Percentiles rank a stretch among this genome's conserved stretches.
These are phyloP conservation scores for Aspergillus sclerotioniger DNA, from an alignment of 495 filamentous ascomycete genomes.

Conservation along the genomic window DNA sequence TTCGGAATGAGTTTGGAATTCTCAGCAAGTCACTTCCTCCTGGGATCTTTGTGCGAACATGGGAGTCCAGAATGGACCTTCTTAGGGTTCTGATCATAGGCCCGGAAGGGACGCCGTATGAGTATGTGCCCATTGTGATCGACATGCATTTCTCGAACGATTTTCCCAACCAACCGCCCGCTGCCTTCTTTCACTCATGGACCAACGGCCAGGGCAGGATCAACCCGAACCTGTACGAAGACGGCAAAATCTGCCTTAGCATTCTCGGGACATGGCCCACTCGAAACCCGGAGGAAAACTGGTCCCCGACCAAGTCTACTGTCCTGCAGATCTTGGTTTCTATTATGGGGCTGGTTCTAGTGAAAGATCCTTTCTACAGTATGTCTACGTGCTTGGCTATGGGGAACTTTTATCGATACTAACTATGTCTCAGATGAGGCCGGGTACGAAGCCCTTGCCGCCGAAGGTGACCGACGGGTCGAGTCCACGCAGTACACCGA, in stretches of 20 bases:
- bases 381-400: conserved; percentile 24
- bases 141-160: conserved; percentile 48
- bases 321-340: conserved; percentile 60
- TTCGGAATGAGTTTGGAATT: conserved; percentile 57
- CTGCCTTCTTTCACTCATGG: conserved; percentile 59
- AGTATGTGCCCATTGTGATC: conserved; percentile 59
- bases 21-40: conserved; percentile 52
- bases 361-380: conserved; percentile 62
- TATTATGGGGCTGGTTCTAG: conserved; percentile 58
- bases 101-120: conserved; percentile 59
- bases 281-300: conserved; percentile 49
- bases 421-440: conserved; percentile 50
- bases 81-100: conserved; percentile 59
- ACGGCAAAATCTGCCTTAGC: conserved; percentile 60
- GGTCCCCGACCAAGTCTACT: conserved; percentile 50
- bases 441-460: conserved; percentile 50
- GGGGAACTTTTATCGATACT: not conserved
- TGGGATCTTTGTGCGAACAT: conserved; percentile 57
- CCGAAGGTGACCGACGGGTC: conserved; percentile 39
- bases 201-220: conserved; percentile 47
- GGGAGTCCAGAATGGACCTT: conserved; percentile 58
- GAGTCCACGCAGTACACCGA: conserved; percentile 55
- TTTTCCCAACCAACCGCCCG: conserved; percentile 51
- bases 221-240: conserved; percentile 64
- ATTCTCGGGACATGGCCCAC: conserved; percentile 61